phyloP scores from a whole-genome alignment of 768 basidiomycete species.

The Hemileccinum impolitum region DNA sequence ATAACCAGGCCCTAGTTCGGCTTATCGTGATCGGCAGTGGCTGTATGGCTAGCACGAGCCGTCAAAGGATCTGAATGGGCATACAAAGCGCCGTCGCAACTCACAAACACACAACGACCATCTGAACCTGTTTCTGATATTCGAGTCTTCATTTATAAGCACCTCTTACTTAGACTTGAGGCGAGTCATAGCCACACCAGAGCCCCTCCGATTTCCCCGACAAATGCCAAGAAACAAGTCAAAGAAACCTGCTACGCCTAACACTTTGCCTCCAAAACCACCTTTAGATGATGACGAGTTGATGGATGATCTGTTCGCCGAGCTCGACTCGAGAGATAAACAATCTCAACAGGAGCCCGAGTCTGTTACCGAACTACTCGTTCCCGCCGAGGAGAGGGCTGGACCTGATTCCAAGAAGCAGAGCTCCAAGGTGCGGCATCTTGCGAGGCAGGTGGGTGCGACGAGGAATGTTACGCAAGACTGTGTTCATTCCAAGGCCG shows the following conservation, averaged over 20 bases:
- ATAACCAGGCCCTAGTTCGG: background rate
- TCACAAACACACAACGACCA: no score
- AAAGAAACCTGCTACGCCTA: conserved; percentile 40
- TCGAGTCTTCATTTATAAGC: no score
- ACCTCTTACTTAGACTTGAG: background rate
- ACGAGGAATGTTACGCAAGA: background rate
- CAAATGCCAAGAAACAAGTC: conserved; percentile 38
- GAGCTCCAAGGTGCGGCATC: conserved; percentile 60
- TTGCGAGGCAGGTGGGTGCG: conserved; percentile 64
- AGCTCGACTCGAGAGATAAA: conserved; percentile 65
- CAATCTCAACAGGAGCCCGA: conserved; percentile 48
- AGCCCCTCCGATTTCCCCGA: background rate
- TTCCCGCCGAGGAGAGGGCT: conserved; percentile 16
- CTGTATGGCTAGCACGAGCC: background rate
- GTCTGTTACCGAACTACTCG: conserved; percentile 38
- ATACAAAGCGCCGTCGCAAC: no score
- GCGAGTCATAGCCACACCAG: conserved; percentile 17
- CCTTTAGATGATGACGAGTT: conserved; percentile 46
- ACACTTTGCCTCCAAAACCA: conserved; percentile 15
- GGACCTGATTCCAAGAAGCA: conserved; percentile 39
- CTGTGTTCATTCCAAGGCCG: conserved; percentile 2
- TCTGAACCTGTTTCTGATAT: no score
- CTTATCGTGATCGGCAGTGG: conserved; percentile 7
- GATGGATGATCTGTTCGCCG: conserved; percentile 71
- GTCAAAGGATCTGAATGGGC: no score